phyloP scores from a whole-genome alignment of 2,329 filamentous ascomycete species.

The Neurospora sp. region DNA sequence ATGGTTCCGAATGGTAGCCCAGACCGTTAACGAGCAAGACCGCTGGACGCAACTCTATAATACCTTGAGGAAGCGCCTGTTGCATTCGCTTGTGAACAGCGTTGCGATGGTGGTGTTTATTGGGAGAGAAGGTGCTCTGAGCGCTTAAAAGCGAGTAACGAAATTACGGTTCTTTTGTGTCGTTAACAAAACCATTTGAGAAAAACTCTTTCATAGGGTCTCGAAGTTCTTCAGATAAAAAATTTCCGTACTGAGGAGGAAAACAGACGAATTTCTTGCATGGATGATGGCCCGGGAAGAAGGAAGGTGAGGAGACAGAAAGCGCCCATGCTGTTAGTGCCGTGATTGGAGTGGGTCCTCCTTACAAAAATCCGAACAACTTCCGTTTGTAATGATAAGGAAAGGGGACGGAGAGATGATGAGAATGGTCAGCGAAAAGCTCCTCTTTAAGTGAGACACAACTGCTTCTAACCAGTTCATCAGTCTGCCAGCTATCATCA shows the following conservation, averaged over 20 bases:
- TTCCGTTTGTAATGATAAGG: too few species aligned
- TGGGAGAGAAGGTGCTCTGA: not conserved
- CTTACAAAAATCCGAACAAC: too few species aligned
- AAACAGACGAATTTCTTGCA: not conserved
- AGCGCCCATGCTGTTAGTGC: not conserved
- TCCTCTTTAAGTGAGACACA: not conserved
- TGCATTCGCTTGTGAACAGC: not conserved
- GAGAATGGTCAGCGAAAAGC: not conserved
- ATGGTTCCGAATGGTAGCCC: not conserved
- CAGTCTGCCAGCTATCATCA: not conserved
- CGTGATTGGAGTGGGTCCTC: not conserved
- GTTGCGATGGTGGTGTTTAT: not conserved
- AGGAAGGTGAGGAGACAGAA: not conserved
- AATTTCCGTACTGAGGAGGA: not conserved
- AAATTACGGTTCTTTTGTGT: not conserved
- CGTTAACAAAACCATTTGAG: not conserved
- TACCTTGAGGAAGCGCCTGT: not conserved
- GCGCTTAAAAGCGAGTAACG: not conserved
- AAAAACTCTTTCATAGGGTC: not conserved
- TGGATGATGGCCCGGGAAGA: not conserved
- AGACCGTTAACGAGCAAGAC: not conserved
- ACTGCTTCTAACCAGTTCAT: not conserved
- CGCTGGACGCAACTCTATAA: not conserved
- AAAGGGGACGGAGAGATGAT: not conserved
- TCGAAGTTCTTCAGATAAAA: not conserved